A percentile compares a stretch with the other conserved stretches of the same genome.
These are phyloP conservation scores for Candida cerambycidarum DNA, from an alignment of 805 yeast species.

Conservation along the genomic window DNA sequence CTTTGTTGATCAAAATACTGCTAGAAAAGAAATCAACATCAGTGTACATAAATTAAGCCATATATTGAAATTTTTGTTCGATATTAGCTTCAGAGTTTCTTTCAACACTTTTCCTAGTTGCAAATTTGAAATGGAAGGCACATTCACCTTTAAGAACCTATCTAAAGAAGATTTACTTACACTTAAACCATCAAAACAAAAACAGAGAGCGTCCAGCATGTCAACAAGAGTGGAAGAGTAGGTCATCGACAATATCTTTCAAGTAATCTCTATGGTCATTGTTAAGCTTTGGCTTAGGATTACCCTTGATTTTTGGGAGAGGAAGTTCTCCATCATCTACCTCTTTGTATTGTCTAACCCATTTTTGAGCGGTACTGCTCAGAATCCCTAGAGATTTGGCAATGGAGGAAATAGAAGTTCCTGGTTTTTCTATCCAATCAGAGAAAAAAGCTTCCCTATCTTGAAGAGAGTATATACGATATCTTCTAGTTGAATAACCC, in stretches of 20 bases:
- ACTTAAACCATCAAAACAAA: conserved; percentile 3
- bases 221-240: conserved; percentile 9
- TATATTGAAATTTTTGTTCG: conserved; percentile 8
- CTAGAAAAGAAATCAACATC: conserved; percentile 9
- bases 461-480: conserved; percentile 9
- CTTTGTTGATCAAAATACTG: conserved; percentile 18
- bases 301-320: conserved; percentile 8
- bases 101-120: conserved; percentile 10
- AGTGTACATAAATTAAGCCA: conserved; percentile 1
- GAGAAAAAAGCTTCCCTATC: conserved; percentile 6
- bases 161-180: conserved; percentile 11
- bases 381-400: conserved; percentile 9
- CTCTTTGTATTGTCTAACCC: conserved; percentile 12
- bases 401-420: conserved; percentile 6
- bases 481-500: conserved; percentile 5
- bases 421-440: conserved; percentile 10
- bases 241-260: conserved; percentile 1
- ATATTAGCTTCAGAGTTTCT: conserved; percentile 10
- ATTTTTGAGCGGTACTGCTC: conserved; percentile 9
- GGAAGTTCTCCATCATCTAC: conserved; percentile 7
- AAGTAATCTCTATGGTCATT: conserved; percentile 4
- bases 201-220: conserved; percentile 1
- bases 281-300: conserved; percentile 5
- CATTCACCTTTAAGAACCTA: conserved; percentile 9
- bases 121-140: conserved; percentile 2